Conservation (phyloP, 2,329 filamentous ascomycete species). For the Fusarium cicatricum region DNA sequence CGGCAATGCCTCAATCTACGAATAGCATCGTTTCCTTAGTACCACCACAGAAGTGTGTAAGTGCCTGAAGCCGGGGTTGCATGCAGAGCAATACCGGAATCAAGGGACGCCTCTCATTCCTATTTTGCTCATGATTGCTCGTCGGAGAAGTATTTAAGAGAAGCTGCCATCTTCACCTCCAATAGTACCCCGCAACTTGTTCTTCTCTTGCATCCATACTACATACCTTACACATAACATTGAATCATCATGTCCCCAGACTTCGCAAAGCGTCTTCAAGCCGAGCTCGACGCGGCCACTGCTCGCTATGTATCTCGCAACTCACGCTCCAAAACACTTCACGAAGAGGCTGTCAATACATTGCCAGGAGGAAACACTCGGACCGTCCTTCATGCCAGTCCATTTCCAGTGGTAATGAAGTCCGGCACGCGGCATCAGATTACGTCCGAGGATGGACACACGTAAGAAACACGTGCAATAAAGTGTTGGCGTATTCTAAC, state of each 20-base stretch:
- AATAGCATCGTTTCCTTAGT: slow-evolving; percentile 9
- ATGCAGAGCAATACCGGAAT: not conserved
- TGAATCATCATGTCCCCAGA: slow-evolving; percentile 31
- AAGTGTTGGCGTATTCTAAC: not conserved
- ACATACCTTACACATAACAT: not conserved
- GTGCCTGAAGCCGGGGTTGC: not conserved
- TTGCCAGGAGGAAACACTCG: slow-evolving; percentile 59
- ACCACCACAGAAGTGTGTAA: not conserved
- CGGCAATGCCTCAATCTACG: not conserved
- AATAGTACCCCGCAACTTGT: not conserved
- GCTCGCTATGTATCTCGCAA: slow-evolving; percentile 49
- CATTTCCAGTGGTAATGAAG: slow-evolving; percentile 54
- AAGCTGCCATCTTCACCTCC: not conserved
- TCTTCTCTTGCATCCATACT: not conserved
- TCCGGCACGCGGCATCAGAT: slow-evolving; percentile 48
- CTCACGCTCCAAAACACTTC: slow-evolving; percentile 48
- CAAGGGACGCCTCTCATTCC: not conserved
- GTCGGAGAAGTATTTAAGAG: not conserved
- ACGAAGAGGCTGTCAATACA: slow-evolving; percentile 48
- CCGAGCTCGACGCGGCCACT: slow-evolving; percentile 46
- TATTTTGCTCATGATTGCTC: not conserved
- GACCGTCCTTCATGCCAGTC: slow-evolving; percentile 53
- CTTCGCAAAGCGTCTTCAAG: slow-evolving; percentile 29
- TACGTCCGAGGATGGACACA: slow-evolving; percentile 52
- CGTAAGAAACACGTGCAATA: slow-evolving; percentile 30